Evolutionary conservation across 805 yeast genomes (phyloP), one percentile per base, ranked within the genome.

Genomic region (Lipomyces yamadae): DNA sequence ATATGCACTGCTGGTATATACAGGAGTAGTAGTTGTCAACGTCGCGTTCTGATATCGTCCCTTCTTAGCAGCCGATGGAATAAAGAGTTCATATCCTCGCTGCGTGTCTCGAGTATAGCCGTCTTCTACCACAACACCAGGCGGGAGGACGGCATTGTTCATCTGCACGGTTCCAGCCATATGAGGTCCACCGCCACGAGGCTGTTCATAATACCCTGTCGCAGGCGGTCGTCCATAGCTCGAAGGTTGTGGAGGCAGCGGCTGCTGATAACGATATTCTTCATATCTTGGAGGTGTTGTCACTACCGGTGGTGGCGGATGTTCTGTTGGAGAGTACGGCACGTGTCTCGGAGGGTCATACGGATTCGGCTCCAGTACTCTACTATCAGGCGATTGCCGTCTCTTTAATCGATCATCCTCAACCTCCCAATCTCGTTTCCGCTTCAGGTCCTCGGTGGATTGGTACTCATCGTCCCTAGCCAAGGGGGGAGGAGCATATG

Each of bases 21-120:
- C 52, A 3, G 60, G 39, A 29, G 62, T 29, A 11, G 48, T 24
- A 30, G 42, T 45, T 39, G 54, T 48, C 30, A 58, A 34, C 24
- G 24, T 48, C 32, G 48, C 8, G 24, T 29, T 18, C 10, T 57
- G 59, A 29, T 60, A 65, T 30, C 68, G 32, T 5, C 68, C 68
- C 15, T 39, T 52, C 52, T 65, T 65, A 1, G 63, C 61, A 8
- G 70, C 70, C 24, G 70, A 67, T 4, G 70, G 70, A 45, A 67
- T 67, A 29, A 56, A 67, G n/a, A 67, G 58, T 37, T 64, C 69
- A 35, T 67, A 67, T 24, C 68, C 68, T 6, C 68, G 70, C 62
- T 61, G 65, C 11, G 57, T 56, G 32, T 67, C 68, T 18, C 68
- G 58, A 10, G 65, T 65, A 37, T 60, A 65, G n/a, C 69, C 69